Evolutionary conservation across 1,139 yeast genomes (phyloP).

Genomic region (Wickerhamomyces sp.): DNA sequence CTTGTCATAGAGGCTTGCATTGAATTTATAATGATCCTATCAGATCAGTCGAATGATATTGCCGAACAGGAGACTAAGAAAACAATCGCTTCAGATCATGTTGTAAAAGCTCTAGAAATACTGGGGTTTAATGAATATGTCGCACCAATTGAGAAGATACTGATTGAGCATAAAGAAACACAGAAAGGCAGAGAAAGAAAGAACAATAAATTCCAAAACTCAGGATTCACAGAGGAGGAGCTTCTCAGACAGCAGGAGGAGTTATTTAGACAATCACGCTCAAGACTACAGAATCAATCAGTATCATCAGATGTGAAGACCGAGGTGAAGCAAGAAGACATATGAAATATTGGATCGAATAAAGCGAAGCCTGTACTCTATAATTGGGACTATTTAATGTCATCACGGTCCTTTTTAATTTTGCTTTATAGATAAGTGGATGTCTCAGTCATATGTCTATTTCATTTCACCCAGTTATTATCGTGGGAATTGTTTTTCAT

Average conservation of each 20-base stretch:
- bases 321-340: slow-evolving; percentile 5
- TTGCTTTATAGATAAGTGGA: no score
- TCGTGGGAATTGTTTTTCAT: no score
- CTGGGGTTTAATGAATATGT: slow-evolving; percentile 84
- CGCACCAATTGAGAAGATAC: slow-evolving; percentile 74
- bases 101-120: slow-evolving; percentile 82
- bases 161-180: slow-evolving; percentile 83
- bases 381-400: no score
- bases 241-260: slow-evolving; percentile 89
- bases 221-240: slow-evolving; percentile 91
- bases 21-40: slow-evolving; percentile 90
- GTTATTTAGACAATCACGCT: slow-evolving; percentile 83
- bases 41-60: slow-evolving; percentile 91
- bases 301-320: slow-evolving; percentile 1
- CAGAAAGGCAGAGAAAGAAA: slow-evolving; percentile 87
- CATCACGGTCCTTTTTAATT: no score
- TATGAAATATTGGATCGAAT: no score
- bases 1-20: slow-evolving; percentile 95
- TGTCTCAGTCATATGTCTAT: no score
- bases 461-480: no score
- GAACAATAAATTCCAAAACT: slow-evolving; percentile 88
- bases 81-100: slow-evolving; percentile 96
- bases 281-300: slow-evolving; percentile 51
- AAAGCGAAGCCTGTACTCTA: no score
- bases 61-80: slow-evolving; percentile 96